Percentiles rank a stretch among this genome's conserved stretches.
phyloP scores from a whole-genome alignment of 345 rosid genomes.

The Salix udensis region DNA sequence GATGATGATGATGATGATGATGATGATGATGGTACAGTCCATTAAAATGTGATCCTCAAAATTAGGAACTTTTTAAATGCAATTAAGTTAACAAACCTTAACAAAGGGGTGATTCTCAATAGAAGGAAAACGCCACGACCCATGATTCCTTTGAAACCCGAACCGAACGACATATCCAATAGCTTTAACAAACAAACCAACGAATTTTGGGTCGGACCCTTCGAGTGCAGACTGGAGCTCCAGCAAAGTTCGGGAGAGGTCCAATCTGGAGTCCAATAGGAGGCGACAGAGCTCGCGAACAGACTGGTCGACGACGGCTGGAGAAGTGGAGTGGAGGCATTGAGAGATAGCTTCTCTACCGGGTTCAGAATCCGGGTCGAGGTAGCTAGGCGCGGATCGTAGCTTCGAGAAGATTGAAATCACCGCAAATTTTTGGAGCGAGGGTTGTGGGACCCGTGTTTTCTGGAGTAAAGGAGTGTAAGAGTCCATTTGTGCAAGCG shows the following conservation, averaged over 20 bases:
- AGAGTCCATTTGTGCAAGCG: conserved; percentile 43
- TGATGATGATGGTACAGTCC: too few relatives aligned
- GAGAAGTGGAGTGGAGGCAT: conserved; percentile 58
- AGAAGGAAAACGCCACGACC: conserved; percentile 46
- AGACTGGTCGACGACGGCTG: conserved; percentile 79
- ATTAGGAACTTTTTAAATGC: neutral
- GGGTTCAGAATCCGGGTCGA: conserved; percentile 53
- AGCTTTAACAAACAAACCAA: conserved; percentile 54
- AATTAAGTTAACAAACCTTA: conserved; percentile 40
- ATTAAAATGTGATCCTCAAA: neutral
- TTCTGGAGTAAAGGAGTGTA: conserved; percentile 63
- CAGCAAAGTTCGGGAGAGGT: conserved; percentile 53
- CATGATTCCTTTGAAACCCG: conserved; percentile 45
- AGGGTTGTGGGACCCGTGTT: conserved; percentile 73
- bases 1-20: too few relatives aligned
- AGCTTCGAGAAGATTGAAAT: conserved; percentile 75
- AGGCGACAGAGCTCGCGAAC: conserved; percentile 87
- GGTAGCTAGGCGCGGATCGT: conserved; percentile 49
- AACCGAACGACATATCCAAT: conserved; percentile 58
- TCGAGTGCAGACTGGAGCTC: conserved; percentile 89
- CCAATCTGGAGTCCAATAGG: conserved; percentile 51
- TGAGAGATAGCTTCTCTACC: conserved; percentile 62
- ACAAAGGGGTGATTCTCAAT: conserved; percentile 75
- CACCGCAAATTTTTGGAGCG: conserved; percentile 73
- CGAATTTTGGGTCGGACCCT: conserved; percentile 56